Base-by-base conservation (phyloP, 2,329 filamentous ascomycete genomes). In the Monilinia vaccinii-corymbosi region DNA sequence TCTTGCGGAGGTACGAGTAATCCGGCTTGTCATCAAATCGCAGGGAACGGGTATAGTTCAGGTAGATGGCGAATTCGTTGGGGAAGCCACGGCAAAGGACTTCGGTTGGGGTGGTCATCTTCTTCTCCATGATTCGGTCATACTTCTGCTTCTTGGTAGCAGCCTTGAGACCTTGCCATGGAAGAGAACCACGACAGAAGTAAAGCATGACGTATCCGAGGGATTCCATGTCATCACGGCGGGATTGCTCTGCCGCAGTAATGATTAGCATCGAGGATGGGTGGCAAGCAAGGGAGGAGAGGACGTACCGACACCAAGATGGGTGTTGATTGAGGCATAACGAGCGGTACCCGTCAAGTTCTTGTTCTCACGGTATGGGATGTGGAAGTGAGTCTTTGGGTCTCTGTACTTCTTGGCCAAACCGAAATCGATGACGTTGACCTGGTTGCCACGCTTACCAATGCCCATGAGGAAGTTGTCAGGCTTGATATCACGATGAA, bases 131-230 rank as follows among this genome's bases (percentile, higher is more conserved):
- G 79, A 99, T 99, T 67, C 93, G 86, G 78, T 99, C 94, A 74
- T 99, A 97, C 81, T 99, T 99, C 81, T 97, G 93, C 87, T 97
- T 97, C 86, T 97, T 97, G 68, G 92, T 97, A 69, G 93, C 93
- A 79, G 93, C 93, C 85, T 97, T 97, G 59, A 97, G 82, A 60
- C 94, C 94, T 80, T 99, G 94, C 94, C 94, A 99, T 64, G 94
- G 94, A 61, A 99, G 91, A 66, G 92, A 97, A 65, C 94, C 94
- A 77, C 94, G 93, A 82, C 93, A 97, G 81, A 99, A 99, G 83
- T 99, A 99, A 65, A 99, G 88, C 92, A 99, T 97, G 72, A 99
- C 94, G 71, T 99, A 97, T 71, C 94, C 94, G 55, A 99, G 84
- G 62, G 93, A 97, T 77, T 99, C 94, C 93, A 99, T 97, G 72